Evolutionary conservation across 768 basidiomycete genomes (phyloP).

Genomic region (Pleurotus ostreatus): DNA sequence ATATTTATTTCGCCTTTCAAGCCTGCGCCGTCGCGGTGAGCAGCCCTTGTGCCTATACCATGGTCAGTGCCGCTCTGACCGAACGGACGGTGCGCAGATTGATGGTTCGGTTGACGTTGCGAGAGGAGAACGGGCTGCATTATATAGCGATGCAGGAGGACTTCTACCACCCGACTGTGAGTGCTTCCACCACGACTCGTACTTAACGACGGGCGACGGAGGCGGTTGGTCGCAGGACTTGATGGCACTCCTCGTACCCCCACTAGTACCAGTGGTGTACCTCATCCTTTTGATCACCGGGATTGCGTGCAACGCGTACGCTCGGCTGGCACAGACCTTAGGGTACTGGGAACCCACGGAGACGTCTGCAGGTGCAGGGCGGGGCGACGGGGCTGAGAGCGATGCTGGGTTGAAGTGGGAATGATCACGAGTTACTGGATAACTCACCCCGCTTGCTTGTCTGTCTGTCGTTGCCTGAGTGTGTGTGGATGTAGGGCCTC

Average conservation of each 20-base stretch:
- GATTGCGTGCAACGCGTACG: slow-evolving; percentile 23
- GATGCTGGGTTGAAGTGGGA: slow-evolving; percentile 1
- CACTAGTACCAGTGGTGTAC: slow-evolving; percentile 32
- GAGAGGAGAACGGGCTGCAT: slow-evolving; percentile 32
- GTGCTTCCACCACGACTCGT: slow-evolving; percentile 7
- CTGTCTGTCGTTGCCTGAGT: no score
- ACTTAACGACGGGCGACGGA: not conserved
- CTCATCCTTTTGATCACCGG: slow-evolving; percentile 23
- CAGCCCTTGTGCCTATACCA: not conserved
- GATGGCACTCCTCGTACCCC: slow-evolving; percentile 37
- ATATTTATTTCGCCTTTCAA: slow-evolving; percentile 42
- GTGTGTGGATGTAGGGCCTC: no score
- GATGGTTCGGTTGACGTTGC: slow-evolving; percentile 47
- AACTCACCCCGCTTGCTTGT: no score
- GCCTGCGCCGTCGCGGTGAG: slow-evolving; percentile 43
- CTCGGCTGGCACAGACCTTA: slow-evolving; percentile 24
- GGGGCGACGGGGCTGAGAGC: not conserved
- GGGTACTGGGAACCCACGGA: slow-evolving; percentile 25
- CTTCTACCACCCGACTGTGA: slow-evolving; percentile 51
- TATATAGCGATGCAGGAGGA: slow-evolving; percentile 57
- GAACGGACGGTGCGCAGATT: slow-evolving; percentile 28
- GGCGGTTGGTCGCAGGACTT: slow-evolving; percentile 30
- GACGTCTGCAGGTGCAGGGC: not conserved
- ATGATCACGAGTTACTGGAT: not conserved
- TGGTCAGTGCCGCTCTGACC: not conserved